A percentile compares a stretch with the other conserved stretches of the same genome.
These are phyloP conservation scores for Aulographum hederae DNA, from an alignment of 2,329 filamentous ascomycete species.

Conservation along the genomic window DNA sequence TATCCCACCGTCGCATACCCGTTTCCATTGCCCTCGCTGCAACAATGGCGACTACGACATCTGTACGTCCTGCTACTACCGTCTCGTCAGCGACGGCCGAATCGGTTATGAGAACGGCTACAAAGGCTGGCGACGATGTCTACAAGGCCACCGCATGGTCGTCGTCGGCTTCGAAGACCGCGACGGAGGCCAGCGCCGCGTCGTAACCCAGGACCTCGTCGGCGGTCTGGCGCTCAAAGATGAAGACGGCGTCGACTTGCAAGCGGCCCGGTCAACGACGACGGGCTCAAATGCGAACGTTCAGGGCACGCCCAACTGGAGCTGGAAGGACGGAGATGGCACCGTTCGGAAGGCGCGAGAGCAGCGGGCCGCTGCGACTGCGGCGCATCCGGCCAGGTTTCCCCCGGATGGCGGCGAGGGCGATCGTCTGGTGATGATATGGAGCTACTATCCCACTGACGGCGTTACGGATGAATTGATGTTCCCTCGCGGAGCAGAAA, in stretches of 20 bases:
- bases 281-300: neutral
- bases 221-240: conserved; percentile 55
- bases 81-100: conserved; percentile 41
- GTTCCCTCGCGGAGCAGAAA: conserved; percentile 69
- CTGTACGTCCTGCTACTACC: conserved; percentile 60
- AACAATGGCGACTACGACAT: conserved; percentile 74
- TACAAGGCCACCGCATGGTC: conserved; percentile 67
- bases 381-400: conserved; percentile 24
- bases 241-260: conserved; percentile 20
- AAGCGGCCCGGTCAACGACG: neutral
- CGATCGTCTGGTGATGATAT: conserved; percentile 43
- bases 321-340: conserved; percentile 17
- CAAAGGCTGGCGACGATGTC: conserved; percentile 68
- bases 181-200: conserved; percentile 46
- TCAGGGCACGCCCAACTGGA: conserved; percentile 9
- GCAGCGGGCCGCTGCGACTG: neutral
- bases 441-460: conserved; percentile 59
- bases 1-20: conserved; percentile 49
- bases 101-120: conserved; percentile 61
- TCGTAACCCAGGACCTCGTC: conserved; percentile 54
- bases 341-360: conserved; percentile 8
- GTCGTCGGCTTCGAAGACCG: conserved; percentile 58
- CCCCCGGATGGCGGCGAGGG: conserved; percentile 64
- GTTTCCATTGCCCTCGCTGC: conserved; percentile 69
- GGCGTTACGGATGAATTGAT: conserved; percentile 54